phyloP scores from a whole-genome alignment of 345 rosid genomes.

The Arabis alpina region DNA sequence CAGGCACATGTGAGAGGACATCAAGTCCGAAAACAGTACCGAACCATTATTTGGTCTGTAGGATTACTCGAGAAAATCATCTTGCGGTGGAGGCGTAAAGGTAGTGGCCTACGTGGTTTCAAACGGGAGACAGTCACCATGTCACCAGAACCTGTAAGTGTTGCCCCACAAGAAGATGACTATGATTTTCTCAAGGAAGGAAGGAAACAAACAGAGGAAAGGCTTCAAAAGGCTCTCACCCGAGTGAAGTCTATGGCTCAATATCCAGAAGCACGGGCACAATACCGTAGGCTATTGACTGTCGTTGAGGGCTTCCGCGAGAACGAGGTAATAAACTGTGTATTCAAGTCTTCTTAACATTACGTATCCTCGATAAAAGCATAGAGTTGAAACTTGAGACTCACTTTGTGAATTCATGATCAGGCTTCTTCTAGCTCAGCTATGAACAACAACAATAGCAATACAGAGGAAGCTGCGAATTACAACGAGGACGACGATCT shows the following conservation, averaged over 20 bases:
- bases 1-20: conserved; percentile 96
- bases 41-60: conserved; percentile 78
- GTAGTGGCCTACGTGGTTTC: conserved; percentile 87
- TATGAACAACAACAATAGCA: conserved; percentile 41
- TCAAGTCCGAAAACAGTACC: conserved; percentile 81
- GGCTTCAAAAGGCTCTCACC: conserved; percentile 80
- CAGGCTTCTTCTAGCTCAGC: conserved; percentile 48
- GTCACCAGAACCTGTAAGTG: conserved; percentile 46
- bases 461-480: conserved; percentile 37
- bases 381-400: conserved; percentile 19
- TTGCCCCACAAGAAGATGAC: conserved; percentile 59
- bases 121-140: conserved; percentile 55
- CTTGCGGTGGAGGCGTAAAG: conserved; percentile 90
- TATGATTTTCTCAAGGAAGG: conserved; percentile 91
- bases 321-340: conserved; percentile 54
- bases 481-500: conserved; percentile 53
- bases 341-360: not conserved
- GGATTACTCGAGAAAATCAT: conserved; percentile 90
- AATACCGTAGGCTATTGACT: conserved; percentile 76
- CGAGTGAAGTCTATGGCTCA: conserved; percentile 96
- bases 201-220: conserved; percentile 83
- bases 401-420: not conserved
- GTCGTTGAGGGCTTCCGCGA: conserved; percentile 71
- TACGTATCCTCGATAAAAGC: not conserved
- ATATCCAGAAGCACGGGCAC: conserved; percentile 83